Evolutionary conservation across 495 filamentous ascomycete species (phyloP), one percentile per base, ranked within the genome.

Genomic region (Polyplosphaeria fusca): DNA sequence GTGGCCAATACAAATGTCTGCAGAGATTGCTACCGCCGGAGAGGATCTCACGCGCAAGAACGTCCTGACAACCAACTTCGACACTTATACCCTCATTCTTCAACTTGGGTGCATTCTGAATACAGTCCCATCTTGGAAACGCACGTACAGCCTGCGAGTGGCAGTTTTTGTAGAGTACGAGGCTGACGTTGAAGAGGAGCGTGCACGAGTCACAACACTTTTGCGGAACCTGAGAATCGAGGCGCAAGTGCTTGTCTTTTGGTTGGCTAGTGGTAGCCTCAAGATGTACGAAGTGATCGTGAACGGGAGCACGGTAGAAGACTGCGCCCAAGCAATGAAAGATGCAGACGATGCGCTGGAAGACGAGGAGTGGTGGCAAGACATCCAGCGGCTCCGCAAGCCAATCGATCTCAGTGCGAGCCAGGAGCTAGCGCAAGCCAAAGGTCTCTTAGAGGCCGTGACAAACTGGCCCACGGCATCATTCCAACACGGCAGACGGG

Each of bases 141-240:
- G 82, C 62, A 77, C 77, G 2, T 92, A 87, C 65, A 79, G 76
- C 54, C 71, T 92, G 18, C 84, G 89, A 35, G 87, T 94, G 3
- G 75, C 82, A 0, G 89, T 93, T 1, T 95, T 94, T 67, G 89
- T 94, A 23, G 89, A 95, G 65, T 94, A 93, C 65, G 89, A 95
- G 67, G 82, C 78, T 16, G 89, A 95, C 54, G 82, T 95, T 16
- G 82, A 84, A 32, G 88, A 94, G 67, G 89, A 95, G 70, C 75
- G 82, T 52, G 77, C 77, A 0, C 75, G 89, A 58, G 85, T 95
- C 35, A 83, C 83, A 55, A 80, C 85, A 14, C 74, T 95, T 9
- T 75, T 95, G 11, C 85, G 88, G 9, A 92, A 92, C 65, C 66
- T 95, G 7, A 78, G 89, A 20, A 95, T 95, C 24, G 80, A 89